Conservation (phyloP, 169 alveolate species). For the Babesia bigemina region DNA sequence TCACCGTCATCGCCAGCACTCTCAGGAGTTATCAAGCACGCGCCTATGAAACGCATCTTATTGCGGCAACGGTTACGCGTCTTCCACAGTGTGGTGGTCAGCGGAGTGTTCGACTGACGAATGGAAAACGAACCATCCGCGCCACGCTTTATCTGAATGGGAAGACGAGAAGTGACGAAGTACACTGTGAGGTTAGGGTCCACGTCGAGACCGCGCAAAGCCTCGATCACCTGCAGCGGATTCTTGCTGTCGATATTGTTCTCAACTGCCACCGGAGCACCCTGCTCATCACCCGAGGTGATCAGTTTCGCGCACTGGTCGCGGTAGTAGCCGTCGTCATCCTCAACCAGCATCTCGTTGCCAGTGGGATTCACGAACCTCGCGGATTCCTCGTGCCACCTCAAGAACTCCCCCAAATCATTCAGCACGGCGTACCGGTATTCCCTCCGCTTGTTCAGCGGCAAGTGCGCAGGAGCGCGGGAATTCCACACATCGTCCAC, state of each 20-base stretch:
- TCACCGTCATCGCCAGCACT: not conserved
- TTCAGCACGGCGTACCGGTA: slow-evolving; percentile 66
- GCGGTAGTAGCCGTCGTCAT: slow-evolving; percentile 68
- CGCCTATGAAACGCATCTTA: slow-evolving; percentile 62
- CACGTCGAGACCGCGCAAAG: slow-evolving; percentile 8
- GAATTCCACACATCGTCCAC: slow-evolving; percentile 67
- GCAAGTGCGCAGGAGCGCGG: slow-evolving; percentile 59
- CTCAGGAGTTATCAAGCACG: slow-evolving; percentile 35
- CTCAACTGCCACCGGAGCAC: not conserved
- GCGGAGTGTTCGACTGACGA: slow-evolving; percentile 67
- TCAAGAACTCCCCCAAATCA: slow-evolving; percentile 48
- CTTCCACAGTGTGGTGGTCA: slow-evolving; percentile 64
- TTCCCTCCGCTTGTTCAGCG: slow-evolving; percentile 47
- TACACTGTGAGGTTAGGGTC: slow-evolving; percentile 48
- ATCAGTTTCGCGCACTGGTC: slow-evolving; percentile 19
- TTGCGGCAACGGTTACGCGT: slow-evolving; percentile 40
- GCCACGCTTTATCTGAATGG: slow-evolving; percentile 50
- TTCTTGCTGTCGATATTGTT: not conserved
- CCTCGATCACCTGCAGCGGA: not conserved
- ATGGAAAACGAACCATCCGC: slow-evolving; percentile 60
- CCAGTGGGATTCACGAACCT: slow-evolving; percentile 68
- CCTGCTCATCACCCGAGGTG: not conserved
- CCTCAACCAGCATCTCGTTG: slow-evolving; percentile 68
- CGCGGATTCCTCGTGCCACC: slow-evolving; percentile 52
- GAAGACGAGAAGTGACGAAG: slow-evolving; percentile 63